Evolutionary conservation across 2,329 filamentous ascomycete genomes (phyloP).

Genomic region (Hypoxylon sp.): DNA sequence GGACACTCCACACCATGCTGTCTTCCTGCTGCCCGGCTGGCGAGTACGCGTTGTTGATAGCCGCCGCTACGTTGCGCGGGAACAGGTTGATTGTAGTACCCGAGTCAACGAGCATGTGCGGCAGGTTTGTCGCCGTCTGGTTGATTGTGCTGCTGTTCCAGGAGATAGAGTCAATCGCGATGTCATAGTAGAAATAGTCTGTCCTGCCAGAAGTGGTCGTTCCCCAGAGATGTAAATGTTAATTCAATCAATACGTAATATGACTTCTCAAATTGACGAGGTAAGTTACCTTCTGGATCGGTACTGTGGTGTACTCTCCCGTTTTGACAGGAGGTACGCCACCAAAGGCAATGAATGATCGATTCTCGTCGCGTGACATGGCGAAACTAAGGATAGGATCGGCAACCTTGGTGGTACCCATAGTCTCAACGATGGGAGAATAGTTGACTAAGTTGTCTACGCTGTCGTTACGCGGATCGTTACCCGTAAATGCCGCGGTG

Average conservation of each 20-base stretch:
- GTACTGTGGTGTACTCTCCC: slow-evolving; percentile 49
- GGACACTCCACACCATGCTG: slow-evolving; percentile 47
- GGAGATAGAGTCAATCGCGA: slow-evolving; percentile 45
- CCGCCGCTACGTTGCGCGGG: slow-evolving; percentile 49
- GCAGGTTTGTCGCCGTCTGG: slow-evolving; percentile 43
- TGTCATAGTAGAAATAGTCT: slow-evolving; percentile 54
- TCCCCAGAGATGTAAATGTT: slow-evolving; percentile 6
- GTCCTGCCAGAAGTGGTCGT: slow-evolving; percentile 36
- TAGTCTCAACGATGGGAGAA: slow-evolving; percentile 52
- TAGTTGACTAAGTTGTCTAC: slow-evolving; percentile 48
- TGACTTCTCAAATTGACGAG: neutral
- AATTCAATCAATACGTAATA: neutral
- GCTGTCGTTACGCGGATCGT: slow-evolving; percentile 43
- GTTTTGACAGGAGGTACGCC: slow-evolving; percentile 54
- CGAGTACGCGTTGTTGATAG: slow-evolving; percentile 52
- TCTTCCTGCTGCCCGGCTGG: slow-evolving; percentile 48
- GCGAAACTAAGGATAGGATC: slow-evolving; percentile 53
- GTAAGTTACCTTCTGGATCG: slow-evolving; percentile 49
- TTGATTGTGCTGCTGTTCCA: slow-evolving; percentile 46
- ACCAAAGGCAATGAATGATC: slow-evolving; percentile 55
- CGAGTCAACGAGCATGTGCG: slow-evolving; percentile 53
- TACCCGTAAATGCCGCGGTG: slow-evolving; percentile 50
- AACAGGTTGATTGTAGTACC: slow-evolving; percentile 55
- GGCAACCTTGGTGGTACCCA: slow-evolving; percentile 44
- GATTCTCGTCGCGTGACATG: slow-evolving; percentile 53